Evolutionary conservation across 352 stramenopile species (phyloP), one percentile per base, ranked within the genome.

Genomic region (Phytophthora constricta): DNA sequence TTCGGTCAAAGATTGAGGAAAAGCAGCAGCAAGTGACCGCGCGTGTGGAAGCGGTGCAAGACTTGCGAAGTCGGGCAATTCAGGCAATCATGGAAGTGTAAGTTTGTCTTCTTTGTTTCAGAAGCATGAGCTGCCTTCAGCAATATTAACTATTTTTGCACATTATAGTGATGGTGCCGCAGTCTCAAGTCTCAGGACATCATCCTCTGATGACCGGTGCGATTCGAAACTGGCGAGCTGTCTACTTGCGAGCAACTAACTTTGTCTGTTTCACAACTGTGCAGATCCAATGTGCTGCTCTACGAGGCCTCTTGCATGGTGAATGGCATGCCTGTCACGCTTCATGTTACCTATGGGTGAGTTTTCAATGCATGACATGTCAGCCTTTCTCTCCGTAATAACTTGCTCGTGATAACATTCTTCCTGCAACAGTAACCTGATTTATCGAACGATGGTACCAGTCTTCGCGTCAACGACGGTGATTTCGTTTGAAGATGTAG

Each of bases 291-390:
- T 46, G 86, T 93, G 37, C 56, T 96, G 37, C 72, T 96, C 7
- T 94, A 93, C 57, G 87, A 96, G 48, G 76, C 79, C n/a, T 84
- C 84, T 23, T 90, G 83, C 56, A 77, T 96, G 27, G 52, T 92
- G 26, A 93, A 91, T 47, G 87, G 74, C 14, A 77, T 88, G 47
- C 87, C 87, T 45, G 75, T 81, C 14, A 89, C 80, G 37, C 73
- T 96, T 13, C 77, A 92, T 52, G 76, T 96, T 49, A 93, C 87
- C 0, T 93, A 85, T 61, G 82, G 84, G 87, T 93, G 76, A 62
- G 74, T 49, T 23, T 47, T 42, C n/a, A 16, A 17, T 19, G 14
- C 13, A 13, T 37, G 31, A 13, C 23, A 20, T 42, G 4, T 25
- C 39, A 20, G 7, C 37, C 19, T 43, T 46, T 20, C n/a, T 47